These are phyloP conservation scores for Heterobasidion irregulare DNA, from an alignment of 1,284 basidiomycete species.

Conservation along the genomic window DNA sequence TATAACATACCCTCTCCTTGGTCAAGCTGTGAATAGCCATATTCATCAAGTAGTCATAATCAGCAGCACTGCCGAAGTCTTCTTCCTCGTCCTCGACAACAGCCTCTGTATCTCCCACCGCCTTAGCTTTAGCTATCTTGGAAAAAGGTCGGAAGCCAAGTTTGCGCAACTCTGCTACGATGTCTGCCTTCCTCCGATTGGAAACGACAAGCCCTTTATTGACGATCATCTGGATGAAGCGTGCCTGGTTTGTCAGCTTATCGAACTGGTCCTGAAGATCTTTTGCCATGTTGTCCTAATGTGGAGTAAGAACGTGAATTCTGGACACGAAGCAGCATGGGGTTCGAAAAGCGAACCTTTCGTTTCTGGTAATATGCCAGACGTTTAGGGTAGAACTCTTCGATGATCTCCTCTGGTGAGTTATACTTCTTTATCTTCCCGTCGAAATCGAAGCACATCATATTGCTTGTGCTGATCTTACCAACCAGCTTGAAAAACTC, in stretches of 20 bases:
- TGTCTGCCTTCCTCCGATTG: slow-evolving; percentile 87
- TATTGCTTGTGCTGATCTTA: slow-evolving; percentile 87
- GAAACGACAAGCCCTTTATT: slow-evolving; percentile 82
- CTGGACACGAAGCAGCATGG: background rate
- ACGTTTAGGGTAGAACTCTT: slow-evolving; percentile 90
- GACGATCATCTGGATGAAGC: slow-evolving; percentile 97
- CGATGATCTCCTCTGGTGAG: slow-evolving; percentile 86
- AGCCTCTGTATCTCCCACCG: slow-evolving; percentile 64
- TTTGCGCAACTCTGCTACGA: slow-evolving; percentile 80
- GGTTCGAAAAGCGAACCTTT: slow-evolving; percentile 55
- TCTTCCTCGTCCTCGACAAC: slow-evolving; percentile 49
- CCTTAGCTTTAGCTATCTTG: slow-evolving; percentile 63
- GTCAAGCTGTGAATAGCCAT: slow-evolving; percentile 97
- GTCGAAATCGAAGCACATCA: slow-evolving; percentile 97
- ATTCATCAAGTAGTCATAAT: slow-evolving; percentile 91
- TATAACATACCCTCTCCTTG: slow-evolving; percentile 70
- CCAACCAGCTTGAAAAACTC: slow-evolving; percentile 89
- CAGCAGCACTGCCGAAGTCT: slow-evolving; percentile 37
- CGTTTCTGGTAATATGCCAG: slow-evolving; percentile 91
- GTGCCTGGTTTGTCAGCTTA: slow-evolving; percentile 88
- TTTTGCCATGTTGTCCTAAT: slow-evolving; percentile 77
- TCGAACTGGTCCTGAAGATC: slow-evolving; percentile 84
- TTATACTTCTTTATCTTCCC: slow-evolving; percentile 95
- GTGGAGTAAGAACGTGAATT: background rate
- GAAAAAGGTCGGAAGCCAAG: slow-evolving; percentile 89